phyloP scores from a whole-genome alignment of 2,329 filamentous ascomycete species.

The Colletotrichum echinochloae region DNA sequence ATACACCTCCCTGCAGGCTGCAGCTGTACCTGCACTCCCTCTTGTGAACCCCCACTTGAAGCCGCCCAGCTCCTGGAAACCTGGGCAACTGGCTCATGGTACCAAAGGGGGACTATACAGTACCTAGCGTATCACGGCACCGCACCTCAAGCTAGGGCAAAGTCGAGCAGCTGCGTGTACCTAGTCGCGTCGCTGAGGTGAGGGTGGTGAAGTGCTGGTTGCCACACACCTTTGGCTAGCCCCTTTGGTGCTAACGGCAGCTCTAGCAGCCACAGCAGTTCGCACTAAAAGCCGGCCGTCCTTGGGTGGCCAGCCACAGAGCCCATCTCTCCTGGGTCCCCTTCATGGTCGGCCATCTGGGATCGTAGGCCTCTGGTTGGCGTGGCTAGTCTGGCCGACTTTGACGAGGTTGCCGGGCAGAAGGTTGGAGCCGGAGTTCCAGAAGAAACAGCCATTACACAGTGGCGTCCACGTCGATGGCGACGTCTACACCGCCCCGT shows the following conservation, averaged over 20 bases:
- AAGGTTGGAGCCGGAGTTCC: slow-evolving; percentile 1
- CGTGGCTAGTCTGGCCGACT: background rate
- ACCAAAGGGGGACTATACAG: background rate
- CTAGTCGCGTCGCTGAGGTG: slow-evolving; percentile 11
- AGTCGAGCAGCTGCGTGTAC: background rate
- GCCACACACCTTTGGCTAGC: slow-evolving; percentile 26
- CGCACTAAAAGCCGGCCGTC: slow-evolving; percentile 30
- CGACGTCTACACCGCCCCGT: slow-evolving; percentile 27
- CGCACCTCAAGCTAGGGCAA: background rate
- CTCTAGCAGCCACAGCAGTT: slow-evolving; percentile 30
- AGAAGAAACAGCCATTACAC: slow-evolving; percentile 1
- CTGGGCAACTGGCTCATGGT: slow-evolving; percentile 12
- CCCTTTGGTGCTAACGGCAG: slow-evolving; percentile 2
- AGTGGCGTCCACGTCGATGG: slow-evolving; percentile 13
- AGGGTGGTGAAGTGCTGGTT: slow-evolving; percentile 25
- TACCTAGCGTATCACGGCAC: slow-evolving; percentile 6
- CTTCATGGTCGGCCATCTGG: slow-evolving; percentile 20
- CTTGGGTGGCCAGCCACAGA: slow-evolving; percentile 8
- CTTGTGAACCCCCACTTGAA: slow-evolving; percentile 16
- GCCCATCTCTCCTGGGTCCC: slow-evolving; percentile 14
- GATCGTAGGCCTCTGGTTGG: slow-evolving; percentile 8
- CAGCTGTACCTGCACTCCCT: slow-evolving; percentile 29
- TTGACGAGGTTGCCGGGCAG: slow-evolving; percentile 19
- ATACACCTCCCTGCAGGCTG: slow-evolving; percentile 19
- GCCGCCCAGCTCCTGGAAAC: slow-evolving; percentile 26